Evolutionary conservation across 2,329 filamentous ascomycete genomes (phyloP), one percentile per base, ranked within the genome.

Genomic region (Fusarium robinianum): DNA sequence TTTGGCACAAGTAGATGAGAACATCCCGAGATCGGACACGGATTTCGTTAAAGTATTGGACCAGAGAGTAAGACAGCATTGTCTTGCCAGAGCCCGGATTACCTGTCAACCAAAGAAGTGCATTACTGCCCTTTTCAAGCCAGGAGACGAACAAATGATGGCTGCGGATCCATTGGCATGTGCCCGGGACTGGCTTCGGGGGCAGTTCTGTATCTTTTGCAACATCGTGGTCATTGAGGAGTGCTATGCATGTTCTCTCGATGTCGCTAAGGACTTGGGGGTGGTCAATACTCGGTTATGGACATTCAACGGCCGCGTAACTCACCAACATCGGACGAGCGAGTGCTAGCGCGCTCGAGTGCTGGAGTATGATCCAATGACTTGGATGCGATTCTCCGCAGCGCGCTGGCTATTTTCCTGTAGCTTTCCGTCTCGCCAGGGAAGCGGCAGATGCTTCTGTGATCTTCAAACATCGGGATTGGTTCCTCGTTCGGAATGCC

Each of bases 21-120:
- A 69, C 38, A 58, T 44, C 43, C 45, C 42, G 32, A 45, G 51
- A 11, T 30, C 22, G 19, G 31, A 17, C 23, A n/a, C n/a, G n/a
- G 15, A 42, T 31, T n/a, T 36, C 44, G 39, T 54, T 45, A 11
- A 70, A 47, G 30, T 66, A 51, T 22, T 67, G 58, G 19, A 61
- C 56, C 9, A 72, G 41, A 47, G 65, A 69, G 6, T 41, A 52
- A 9, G 67, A 69, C 5, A 69, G 54, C 18, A 63, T 65, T 12
- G 68, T 70, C 46, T 70, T 72, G 12, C 67, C 67, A 39, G 60
- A 69, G 5, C 67, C 67, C 12, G 68, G 61, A 52, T 67, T 58
- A 5, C 67, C 67, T 15, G 57, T 70, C 8, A 71, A 54, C 67
- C 65, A 70, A 9, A 71, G 58, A 2, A 70, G 47, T 19, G 55